phyloP scores from a whole-genome alignment of 2,329 filamentous ascomycete species.

The Acarospora socialis region DNA sequence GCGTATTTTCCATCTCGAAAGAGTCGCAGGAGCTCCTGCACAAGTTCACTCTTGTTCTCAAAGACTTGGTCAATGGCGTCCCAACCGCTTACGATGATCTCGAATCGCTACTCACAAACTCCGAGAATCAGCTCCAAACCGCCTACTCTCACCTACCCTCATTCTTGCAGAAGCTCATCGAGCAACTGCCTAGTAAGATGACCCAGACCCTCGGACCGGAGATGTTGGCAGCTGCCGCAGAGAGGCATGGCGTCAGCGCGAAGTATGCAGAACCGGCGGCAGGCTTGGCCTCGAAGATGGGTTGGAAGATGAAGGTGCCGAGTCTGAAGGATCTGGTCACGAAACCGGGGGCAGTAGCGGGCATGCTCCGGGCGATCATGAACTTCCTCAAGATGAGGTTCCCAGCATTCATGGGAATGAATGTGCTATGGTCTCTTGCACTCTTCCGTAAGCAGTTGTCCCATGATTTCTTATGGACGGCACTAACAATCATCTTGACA shows the following conservation, averaged over 20 bases:
- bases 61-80: constrained; percentile 81
- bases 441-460: constrained; percentile 56
- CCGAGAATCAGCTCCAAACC: constrained; percentile 48
- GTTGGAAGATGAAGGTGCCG: constrained; percentile 51
- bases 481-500: constrained; percentile 20
- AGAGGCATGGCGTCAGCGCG: constrained; percentile 52
- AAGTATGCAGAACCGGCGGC: constrained; percentile 37
- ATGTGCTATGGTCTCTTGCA: constrained; percentile 78
- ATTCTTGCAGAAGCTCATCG: constrained; percentile 74
- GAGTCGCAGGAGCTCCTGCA: constrained; percentile 71
- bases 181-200: constrained; percentile 68
- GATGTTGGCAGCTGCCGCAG: constrained; percentile 62
- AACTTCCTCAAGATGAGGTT: constrained; percentile 76
- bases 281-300: constrained; percentile 50
- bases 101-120: constrained; percentile 49
- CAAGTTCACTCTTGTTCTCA: constrained; percentile 79
- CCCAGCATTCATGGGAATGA: constrained; percentile 82
- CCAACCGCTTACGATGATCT: constrained; percentile 89
- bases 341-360: constrained; percentile 73
- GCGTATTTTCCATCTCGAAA: constrained; percentile 67
- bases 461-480: not conserved
- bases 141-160: constrained; percentile 55
- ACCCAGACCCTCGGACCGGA: constrained; percentile 65
- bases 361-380: constrained; percentile 79
- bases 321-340: constrained; percentile 67